Base-by-base conservation (phyloP, 1,139 yeast species). In the Komagataea norvegica region DNA sequence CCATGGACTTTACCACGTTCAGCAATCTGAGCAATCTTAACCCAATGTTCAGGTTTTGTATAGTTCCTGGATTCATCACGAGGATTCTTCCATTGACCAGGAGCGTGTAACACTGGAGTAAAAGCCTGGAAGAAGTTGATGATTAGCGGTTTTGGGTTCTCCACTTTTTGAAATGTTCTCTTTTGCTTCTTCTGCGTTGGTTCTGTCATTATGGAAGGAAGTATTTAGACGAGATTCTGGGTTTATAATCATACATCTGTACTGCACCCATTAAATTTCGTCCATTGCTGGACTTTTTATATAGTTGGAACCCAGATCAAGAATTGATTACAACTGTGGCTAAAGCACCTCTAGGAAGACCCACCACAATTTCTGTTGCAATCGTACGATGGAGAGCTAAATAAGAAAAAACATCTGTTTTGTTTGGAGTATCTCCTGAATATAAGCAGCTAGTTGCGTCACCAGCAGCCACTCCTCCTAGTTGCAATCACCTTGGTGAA, bases 31-130 rank as follows among this genome's bases (percentile, higher is more conserved):
- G 43, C 43, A 6, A 40, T 16, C 17, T 40, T 34, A 8, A 40
- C 35, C 43, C 43, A 40, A 13, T 40, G 31, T 25, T 40, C 38
- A 25, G 43, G 21, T 17, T 40, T 40, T 8, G 41, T 40, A 15
- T 40, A 40, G 11, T 40, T 34, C 23, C 43, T 28, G n/a, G 43
- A 40, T 23, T 37, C 33, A 29, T 40, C 43, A 28, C 43, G 36
- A 31, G 43, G 43, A 21, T 40, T 6, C 29, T 33, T 38, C 44
- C 44, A 41, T 28, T 38, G 44, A 17, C 43, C 43, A 31, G 43
- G 43, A 13, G 43, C 38, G 20, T 40, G 43, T n/a, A 40, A 31
- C 15, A 37, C 43, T 25, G 41, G 43, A 4, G 38, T 31, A 23
- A 40, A 37, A 2, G 43, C 43, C 20, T 40, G 37, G 17, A 40